Percentiles rank a stretch among this genome's conserved stretches.
These are phyloP conservation scores for Ramalina intermedia DNA, from an alignment of 495 filamentous ascomycete genomes.

Conservation along the genomic window DNA sequence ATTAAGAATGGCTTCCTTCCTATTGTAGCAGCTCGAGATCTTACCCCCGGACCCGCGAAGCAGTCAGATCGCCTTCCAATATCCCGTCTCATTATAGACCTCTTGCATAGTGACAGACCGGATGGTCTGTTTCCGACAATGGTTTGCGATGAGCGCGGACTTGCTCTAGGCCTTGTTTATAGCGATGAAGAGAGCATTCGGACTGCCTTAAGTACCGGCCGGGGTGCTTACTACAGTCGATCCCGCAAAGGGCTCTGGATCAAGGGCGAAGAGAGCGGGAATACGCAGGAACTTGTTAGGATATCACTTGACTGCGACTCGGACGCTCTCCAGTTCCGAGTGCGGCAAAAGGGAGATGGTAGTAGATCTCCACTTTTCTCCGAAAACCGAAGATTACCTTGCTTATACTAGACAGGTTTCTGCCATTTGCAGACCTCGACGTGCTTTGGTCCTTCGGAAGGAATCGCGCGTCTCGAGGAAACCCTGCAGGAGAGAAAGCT, in stretches of 20 bases:
- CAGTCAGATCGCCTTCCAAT: constrained; percentile 45
- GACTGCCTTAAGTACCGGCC: constrained; percentile 73
- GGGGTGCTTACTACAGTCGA: constrained; percentile 87
- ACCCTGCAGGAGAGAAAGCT: constrained; percentile 66
- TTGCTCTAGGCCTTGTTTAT: constrained; percentile 80
- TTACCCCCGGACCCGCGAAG: constrained; percentile 51
- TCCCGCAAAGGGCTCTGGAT: constrained; percentile 85
- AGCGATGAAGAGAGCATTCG: constrained; percentile 80
- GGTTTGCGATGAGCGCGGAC: constrained; percentile 77
- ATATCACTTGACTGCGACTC: constrained; percentile 83
- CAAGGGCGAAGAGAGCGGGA: constrained; percentile 88
- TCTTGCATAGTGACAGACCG: constrained; percentile 62
- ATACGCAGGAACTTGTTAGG: constrained; percentile 74
- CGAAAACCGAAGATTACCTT: neutral
- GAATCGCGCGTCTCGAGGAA: constrained; percentile 70
- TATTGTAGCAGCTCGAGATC: constrained; percentile 52
- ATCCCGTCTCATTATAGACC: constrained; percentile 50
- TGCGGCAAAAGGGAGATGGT: constrained; percentile 73
- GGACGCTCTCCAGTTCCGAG: constrained; percentile 79
- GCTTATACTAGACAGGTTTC: constrained; percentile 46
- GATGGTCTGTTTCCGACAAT: constrained; percentile 78
- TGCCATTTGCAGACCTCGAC: constrained; percentile 84
- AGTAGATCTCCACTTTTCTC: constrained; percentile 2
- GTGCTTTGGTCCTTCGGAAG: constrained; percentile 76
- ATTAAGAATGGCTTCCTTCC: constrained; percentile 50